These are phyloP conservation scores for Pichia cabralensis DNA, from an alignment of 805 yeast species.

Conservation along the genomic window DNA sequence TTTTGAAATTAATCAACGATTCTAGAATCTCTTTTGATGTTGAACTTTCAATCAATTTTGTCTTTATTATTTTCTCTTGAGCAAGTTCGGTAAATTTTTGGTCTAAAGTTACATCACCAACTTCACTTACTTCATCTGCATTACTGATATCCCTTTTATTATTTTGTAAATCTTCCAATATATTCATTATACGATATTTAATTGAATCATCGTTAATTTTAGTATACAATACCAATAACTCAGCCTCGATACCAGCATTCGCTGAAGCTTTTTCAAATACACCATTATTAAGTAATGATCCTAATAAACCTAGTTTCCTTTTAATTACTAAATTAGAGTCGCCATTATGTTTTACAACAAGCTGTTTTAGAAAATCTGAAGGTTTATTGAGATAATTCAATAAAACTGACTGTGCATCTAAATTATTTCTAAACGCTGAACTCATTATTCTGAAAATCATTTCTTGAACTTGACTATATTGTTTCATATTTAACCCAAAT, in stretches of 20 bases:
- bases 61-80: conserved; percentile 25
- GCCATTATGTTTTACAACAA: conserved; percentile 6
- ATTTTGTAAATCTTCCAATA: conserved; percentile 34
- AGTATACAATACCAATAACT: conserved; percentile 19
- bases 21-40: conserved; percentile 36
- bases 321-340: conserved; percentile 13
- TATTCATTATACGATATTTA: conserved; percentile 32
- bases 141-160: conserved; percentile 9
- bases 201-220: conserved; percentile 15
- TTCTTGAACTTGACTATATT: conserved; percentile 32
- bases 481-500: conserved; percentile 9
- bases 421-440: conserved; percentile 65
- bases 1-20: conserved; percentile 25
- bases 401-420: conserved; percentile 24
- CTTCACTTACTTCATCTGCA: conserved; percentile 9
- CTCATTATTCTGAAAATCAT: conserved; percentile 50
- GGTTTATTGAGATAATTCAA: conserved; percentile 12
- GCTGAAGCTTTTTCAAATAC: conserved; percentile 23
- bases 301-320: conserved; percentile 43
- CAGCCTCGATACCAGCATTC: conserved; percentile 12
- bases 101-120: conserved; percentile 14
- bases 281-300: conserved; percentile 31
- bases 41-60: conserved; percentile 24
- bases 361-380: conserved; percentile 13
- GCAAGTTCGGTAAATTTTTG: conserved; percentile 27